Conservation (phyloP, 2,329 filamentous ascomycete species). For the Taxawa tesnikishii region DNA sequence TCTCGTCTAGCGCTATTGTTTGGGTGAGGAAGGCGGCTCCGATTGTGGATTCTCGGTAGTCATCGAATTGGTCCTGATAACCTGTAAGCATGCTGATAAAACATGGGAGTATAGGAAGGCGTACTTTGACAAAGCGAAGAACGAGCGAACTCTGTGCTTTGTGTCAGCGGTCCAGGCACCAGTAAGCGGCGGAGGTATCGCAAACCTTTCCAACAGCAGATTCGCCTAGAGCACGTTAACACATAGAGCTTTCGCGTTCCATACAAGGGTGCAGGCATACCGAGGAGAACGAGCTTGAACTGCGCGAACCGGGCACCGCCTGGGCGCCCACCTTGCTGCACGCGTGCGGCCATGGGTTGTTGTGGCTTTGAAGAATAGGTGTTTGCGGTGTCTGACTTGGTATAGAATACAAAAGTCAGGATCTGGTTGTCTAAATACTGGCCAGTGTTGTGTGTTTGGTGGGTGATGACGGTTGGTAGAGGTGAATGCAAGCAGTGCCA, state of each 20-base stretch:
- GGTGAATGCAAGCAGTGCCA: too few relatives aligned
- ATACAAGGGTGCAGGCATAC: conserved; percentile 49
- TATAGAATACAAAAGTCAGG: too few relatives aligned
- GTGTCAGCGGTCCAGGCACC: conserved; percentile 39
- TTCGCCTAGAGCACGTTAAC: conserved; percentile 83
- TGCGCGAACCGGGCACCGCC: conserved; percentile 76
- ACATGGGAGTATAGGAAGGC: conserved; percentile 9
- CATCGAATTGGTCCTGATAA: conserved; percentile 90
- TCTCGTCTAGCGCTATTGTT: conserved; percentile 95
- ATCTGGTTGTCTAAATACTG: too few relatives aligned
- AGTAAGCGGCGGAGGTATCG: not conserved
- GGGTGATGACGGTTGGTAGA: too few relatives aligned
- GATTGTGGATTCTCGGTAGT: conserved; percentile 95
- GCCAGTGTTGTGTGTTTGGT: too few relatives aligned
- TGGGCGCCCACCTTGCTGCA: conserved; percentile 55
- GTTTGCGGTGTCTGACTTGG: too few relatives aligned
- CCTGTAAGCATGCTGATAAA: conserved; percentile 3
- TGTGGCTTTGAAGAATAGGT: too few relatives aligned
- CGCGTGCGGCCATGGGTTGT: conserved; percentile 92
- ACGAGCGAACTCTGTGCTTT: conserved; percentile 77
- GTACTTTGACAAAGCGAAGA: conserved; percentile 92
- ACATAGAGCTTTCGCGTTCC: too few relatives aligned
- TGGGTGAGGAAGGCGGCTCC: conserved; percentile 98
- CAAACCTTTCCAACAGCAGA: conserved; percentile 81
- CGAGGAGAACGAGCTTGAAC: conserved; percentile 95